A percentile compares a stretch with the other conserved stretches of the same genome.
These are phyloP conservation scores for Sporothrix globosa DNA, from an alignment of 2,329 filamentous ascomycete species.

Conservation along the genomic window DNA sequence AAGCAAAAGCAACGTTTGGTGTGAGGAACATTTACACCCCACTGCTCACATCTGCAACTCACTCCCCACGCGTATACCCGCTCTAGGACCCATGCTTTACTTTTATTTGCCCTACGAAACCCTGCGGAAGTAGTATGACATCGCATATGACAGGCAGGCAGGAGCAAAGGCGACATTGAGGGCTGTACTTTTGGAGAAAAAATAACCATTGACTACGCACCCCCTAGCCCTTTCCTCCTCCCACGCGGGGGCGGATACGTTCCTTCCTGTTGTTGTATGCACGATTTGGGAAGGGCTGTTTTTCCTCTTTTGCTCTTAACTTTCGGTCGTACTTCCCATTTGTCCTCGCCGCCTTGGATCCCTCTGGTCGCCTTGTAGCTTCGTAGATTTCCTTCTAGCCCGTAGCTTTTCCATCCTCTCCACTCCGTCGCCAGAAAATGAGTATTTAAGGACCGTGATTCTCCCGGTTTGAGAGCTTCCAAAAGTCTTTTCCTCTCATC, in stretches of 20 bases:
- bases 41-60: background rate
- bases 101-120: background rate
- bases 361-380: background rate
- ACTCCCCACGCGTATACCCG: slow-evolving; percentile 23
- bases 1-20: background rate
- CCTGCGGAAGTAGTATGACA: slow-evolving; percentile 9
- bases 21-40: slow-evolving; percentile 14
- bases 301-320: background rate
- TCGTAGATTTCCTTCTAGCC: background rate
- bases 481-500: background rate
- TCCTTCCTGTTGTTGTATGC: slow-evolving; percentile 1
- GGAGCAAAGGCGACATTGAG: background rate
- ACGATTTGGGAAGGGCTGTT: background rate
- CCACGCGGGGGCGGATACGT: slow-evolving; percentile 25
- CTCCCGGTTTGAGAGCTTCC: background rate
- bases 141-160: background rate
- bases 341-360: background rate
- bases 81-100: background rate
- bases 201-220: background rate
- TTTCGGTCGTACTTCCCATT: background rate
- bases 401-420: background rate
- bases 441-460: slow-evolving; percentile 19
- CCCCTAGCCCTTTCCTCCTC: slow-evolving; percentile 7
- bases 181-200: too few relatives aligned
- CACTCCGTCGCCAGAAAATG: slow-evolving; percentile 8